Conservation (phyloP, 2,329 filamentous ascomycete genomes). For the Botrytis sinoallii region DNA sequence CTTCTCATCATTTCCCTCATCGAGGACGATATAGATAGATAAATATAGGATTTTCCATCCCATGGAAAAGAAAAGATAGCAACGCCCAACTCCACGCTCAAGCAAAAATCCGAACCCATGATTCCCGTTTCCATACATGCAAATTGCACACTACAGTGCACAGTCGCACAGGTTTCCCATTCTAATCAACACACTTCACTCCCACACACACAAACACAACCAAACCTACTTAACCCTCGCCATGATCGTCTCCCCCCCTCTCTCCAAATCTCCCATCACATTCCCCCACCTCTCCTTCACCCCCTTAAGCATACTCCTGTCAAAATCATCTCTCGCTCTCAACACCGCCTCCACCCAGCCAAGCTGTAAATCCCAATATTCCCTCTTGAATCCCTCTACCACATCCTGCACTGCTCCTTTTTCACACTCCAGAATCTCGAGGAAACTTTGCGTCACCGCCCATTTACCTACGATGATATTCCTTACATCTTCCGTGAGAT, state of each 20-base stretch:
- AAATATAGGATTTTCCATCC: not conserved
- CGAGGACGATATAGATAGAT: not conserved
- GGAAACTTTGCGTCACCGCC: conserved; percentile 83
- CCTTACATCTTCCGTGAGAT: conserved; percentile 64
- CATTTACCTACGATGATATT: conserved; percentile 83
- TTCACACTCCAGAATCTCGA: conserved; percentile 75
- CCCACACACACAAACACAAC: not conserved
- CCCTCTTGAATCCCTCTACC: conserved; percentile 78
- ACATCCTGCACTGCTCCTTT: conserved; percentile 69
- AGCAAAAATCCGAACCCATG: not conserved
- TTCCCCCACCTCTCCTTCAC: conserved; percentile 88
- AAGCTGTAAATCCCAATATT: conserved; percentile 92
- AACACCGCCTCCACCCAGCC: conserved; percentile 94
- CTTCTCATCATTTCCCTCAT: not conserved
- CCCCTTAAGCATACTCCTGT: conserved; percentile 80
- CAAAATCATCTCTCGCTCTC: conserved; percentile 86
- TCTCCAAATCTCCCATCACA: conserved; percentile 73
- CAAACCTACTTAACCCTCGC: conserved; percentile 70
- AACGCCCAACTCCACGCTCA: conserved; percentile 2
- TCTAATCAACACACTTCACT: not conserved
- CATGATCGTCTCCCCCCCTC: conserved; percentile 91
- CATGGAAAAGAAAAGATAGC: not conserved
- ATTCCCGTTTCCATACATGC: not conserved
- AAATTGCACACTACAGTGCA: too few species aligned
- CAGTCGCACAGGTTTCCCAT: not conserved